phyloP scores from a whole-genome alignment of 1,139 yeast species.

The Candida sanyaensis region DNA sequence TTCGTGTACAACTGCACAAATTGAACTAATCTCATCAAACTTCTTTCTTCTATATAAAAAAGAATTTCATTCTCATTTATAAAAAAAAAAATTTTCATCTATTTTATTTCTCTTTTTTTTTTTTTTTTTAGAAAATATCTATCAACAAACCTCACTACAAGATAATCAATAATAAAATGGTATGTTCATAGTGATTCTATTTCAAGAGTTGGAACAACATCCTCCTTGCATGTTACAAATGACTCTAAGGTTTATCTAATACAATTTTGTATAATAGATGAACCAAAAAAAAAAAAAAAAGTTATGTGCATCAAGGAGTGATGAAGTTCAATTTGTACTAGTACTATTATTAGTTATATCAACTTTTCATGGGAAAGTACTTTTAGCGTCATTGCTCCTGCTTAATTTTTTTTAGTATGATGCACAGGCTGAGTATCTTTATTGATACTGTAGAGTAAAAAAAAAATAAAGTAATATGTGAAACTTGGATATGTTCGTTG shows the following conservation, averaged over 20 bases:
- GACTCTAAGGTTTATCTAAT: not conserved
- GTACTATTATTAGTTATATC: not conserved
- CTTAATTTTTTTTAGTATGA: slow-evolving; percentile 22
- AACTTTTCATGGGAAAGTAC: not conserved
- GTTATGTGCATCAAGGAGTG: slow-evolving; percentile 39
- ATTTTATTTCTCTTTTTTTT: not conserved
- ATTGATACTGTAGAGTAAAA: slow-evolving; percentile 40
- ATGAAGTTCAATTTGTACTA: slow-evolving; percentile 22
- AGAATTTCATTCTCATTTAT: not conserved
- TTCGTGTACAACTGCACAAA: not conserved
- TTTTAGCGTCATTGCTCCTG: slow-evolving; percentile 26
- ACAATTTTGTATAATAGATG: slow-evolving; percentile 7
- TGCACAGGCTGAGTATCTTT: slow-evolving; percentile 50
- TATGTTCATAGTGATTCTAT: slow-evolving; percentile 20
- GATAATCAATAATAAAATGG: slow-evolving; percentile 20
- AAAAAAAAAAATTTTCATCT: too few species aligned
- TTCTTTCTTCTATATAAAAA: not conserved
- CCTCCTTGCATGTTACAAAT: slow-evolving; percentile 22
- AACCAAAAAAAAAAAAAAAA: slow-evolving; percentile 18
- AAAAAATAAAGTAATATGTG: slow-evolving; percentile 13
- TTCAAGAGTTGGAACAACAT: slow-evolving; percentile 25
- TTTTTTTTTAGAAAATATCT: not conserved
- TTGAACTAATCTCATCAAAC: not conserved
- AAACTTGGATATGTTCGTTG: slow-evolving; percentile 26
- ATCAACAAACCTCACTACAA: not conserved